Base-by-base conservation (phyloP, 192 early-diverging fungal species). In the Powellomyces hirtus region DNA sequence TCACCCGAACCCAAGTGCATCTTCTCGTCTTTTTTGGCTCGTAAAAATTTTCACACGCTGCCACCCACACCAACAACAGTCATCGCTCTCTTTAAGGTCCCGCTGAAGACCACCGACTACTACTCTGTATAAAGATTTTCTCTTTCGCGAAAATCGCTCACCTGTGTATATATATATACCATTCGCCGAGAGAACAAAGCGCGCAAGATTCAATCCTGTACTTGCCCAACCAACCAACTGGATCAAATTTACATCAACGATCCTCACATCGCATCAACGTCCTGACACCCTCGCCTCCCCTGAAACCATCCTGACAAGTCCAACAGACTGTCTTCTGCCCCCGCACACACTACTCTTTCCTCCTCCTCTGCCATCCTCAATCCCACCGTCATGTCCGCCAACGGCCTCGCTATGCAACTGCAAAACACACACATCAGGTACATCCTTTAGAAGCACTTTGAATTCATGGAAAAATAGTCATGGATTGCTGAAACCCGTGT, bases 341-440 rank as follows among this genome's bases (percentile, higher is more conserved):
- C n/a, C n/a, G n/a, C n/a, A n/a, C n/a, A n/a, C n/a, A n/a, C n/a
- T n/a, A n/a, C n/a, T n/a, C n/a, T n/a, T 56, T 56, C 3, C 53
- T 4, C 29, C 29, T 56, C 53, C 53, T 27, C 29, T 56, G 16
- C 31, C 53, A 27, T 16, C 24, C 29, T 27, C 18, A 8, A 24
- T 27, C 10, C 29, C 24, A 6, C 53, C 53, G 18, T 56, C 6
- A 56, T 56, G 67, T 75, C 66, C 24, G 66, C 62, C 4, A 70
- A 75, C 31, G 69, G 66, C 55, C 57, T 77, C 34, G 71, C 75
- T n/a, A 36, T 49, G 38, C 70, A 77, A 38, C 37, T 78, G 53
- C 67, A 75, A 57, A 78, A 78, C 59, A 78, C 77, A n/a, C 77
- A 73, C 64, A 78, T 78, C 38, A 78, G 70, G 75, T 77, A 68